phyloP scores from a whole-genome alignment of 2,329 filamentous ascomycete species.

The Xylariaceae sp. region DNA sequence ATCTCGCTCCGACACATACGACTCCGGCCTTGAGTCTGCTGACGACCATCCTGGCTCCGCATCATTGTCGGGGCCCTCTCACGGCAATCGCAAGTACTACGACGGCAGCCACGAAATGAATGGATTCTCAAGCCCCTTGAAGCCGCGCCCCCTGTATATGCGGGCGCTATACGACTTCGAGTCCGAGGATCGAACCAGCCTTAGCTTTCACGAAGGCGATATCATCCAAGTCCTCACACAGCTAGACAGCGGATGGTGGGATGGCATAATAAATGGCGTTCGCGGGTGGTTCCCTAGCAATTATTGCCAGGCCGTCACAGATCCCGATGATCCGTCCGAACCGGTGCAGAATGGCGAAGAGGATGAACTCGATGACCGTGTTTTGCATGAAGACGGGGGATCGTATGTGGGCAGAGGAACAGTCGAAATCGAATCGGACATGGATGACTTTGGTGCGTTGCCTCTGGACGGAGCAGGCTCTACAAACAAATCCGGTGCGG shows the following conservation, averaged over 20 bases:
- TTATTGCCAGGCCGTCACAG: slow-evolving; percentile 84
- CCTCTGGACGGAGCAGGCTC: slow-evolving; percentile 60
- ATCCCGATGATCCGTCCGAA: slow-evolving; percentile 66
- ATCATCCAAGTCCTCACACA: slow-evolving; percentile 98
- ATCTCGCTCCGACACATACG: slow-evolving; percentile 28
- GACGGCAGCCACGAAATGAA: slow-evolving; percentile 47
- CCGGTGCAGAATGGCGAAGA: slow-evolving; percentile 50
- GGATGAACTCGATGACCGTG: slow-evolving; percentile 59
- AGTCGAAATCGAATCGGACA: slow-evolving; percentile 59
- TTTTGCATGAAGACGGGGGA: not conserved
- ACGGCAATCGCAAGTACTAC: slow-evolving; percentile 31
- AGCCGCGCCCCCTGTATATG: slow-evolving; percentile 75
- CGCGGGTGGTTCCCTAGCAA: slow-evolving; percentile 99
- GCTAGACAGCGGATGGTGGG: slow-evolving; percentile 98
- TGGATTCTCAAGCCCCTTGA: slow-evolving; percentile 53
- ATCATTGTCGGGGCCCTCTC: slow-evolving; percentile 32
- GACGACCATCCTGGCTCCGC: slow-evolving; percentile 30
- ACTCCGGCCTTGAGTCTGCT: slow-evolving; percentile 29
- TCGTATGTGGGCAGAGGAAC: slow-evolving; percentile 63
- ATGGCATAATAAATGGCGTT: slow-evolving; percentile 93
- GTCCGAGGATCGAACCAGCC: slow-evolving; percentile 89
- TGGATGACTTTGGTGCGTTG: slow-evolving; percentile 53
- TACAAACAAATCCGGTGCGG: slow-evolving; percentile 69
- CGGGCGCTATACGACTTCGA: slow-evolving; percentile 97
- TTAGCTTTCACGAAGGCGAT: slow-evolving; percentile 95